Percentiles rank a stretch among this genome's conserved stretches.
These are phyloP conservation scores for Hibiscus mutabilis DNA, from an alignment of 345 rosid species.

Conservation along the genomic window DNA sequence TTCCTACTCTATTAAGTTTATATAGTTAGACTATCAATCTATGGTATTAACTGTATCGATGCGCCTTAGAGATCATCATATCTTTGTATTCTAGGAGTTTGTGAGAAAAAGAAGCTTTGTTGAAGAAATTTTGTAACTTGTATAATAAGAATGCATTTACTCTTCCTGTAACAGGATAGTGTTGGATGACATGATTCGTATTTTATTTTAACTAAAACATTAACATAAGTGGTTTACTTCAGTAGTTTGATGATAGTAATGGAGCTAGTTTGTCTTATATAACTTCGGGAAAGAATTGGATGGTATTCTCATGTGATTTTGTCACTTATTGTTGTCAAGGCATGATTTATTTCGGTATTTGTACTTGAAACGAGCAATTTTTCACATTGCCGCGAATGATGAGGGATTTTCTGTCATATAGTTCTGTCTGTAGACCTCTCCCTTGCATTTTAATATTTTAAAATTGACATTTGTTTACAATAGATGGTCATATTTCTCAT, in stretches of 20 bases:
- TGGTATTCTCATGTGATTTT: neutral
- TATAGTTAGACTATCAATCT: neutral
- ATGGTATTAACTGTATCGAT: neutral
- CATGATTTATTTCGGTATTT: neutral
- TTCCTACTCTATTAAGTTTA: no score
- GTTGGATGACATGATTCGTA: neutral
- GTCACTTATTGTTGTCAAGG: neutral
- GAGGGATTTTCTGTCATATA: neutral
- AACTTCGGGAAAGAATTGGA: neutral
- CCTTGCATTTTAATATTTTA: neutral
- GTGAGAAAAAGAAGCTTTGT: neutral
- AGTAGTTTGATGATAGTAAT: neutral
- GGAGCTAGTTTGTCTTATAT: no score
- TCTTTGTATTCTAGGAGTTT: neutral
- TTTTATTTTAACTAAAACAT: neutral
- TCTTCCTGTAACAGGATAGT: neutral
- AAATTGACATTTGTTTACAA: neutral
- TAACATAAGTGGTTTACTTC: neutral
- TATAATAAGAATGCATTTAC: neutral
- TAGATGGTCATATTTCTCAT: neutral
- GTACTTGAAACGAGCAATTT: neutral
- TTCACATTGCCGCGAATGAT: neutral
- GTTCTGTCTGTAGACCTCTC: neutral
- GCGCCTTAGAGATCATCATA: neutral
- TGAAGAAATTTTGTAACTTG: neutral